Conservation (phyloP, 768 basidiomycete species). For the Leccinum disarticulatum region DNA sequence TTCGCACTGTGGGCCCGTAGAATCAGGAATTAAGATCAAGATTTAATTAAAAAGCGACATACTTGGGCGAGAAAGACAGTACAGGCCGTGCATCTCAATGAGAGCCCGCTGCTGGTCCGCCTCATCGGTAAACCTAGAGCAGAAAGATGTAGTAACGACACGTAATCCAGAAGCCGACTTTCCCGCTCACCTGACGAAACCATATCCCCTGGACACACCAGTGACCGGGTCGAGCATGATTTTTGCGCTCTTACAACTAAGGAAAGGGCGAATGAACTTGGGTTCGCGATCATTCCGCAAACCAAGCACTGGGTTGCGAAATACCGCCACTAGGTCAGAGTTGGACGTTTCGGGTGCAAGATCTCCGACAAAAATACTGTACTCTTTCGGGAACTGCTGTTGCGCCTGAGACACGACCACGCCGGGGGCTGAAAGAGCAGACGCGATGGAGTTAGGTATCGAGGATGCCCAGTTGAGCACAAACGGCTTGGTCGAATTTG, state of each 20-base stretch:
- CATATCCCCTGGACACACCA: conserved; percentile 87
- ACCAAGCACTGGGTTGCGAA: conserved; percentile 86
- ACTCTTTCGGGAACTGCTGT: conserved; percentile 78
- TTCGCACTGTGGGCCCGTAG: conserved; percentile 65
- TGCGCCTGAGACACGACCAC: conserved; percentile 32
- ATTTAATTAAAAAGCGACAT: conserved; percentile 31
- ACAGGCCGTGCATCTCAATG: conserved; percentile 89
- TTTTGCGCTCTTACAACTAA: conserved; percentile 93
- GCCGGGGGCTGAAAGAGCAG: conserved; percentile 31
- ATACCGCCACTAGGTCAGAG: conserved; percentile 92
- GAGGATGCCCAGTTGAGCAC: conserved; percentile 74
- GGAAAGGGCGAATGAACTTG: conserved; percentile 84
- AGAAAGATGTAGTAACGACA: conserved; percentile 6
- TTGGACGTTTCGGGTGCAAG: conserved; percentile 91
- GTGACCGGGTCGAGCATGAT: conserved; percentile 93
- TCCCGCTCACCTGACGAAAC: conserved; percentile 75
- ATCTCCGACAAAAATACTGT: conserved; percentile 93
- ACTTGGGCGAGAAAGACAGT: conserved; percentile 89
- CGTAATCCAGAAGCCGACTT: conserved; percentile 7
- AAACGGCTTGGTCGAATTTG: conserved; percentile 82
- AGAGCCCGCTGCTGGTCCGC: conserved; percentile 86
- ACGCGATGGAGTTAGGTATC: conserved; percentile 35
- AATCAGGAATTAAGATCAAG: conserved; percentile 21
- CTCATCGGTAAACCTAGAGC: conserved; percentile 80
- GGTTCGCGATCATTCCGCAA: conserved; percentile 84